Evolutionary conservation across 805 yeast species (phyloP), one percentile per base, ranked within the genome.

Genomic region (Kluyveromyces lactis): DNA sequence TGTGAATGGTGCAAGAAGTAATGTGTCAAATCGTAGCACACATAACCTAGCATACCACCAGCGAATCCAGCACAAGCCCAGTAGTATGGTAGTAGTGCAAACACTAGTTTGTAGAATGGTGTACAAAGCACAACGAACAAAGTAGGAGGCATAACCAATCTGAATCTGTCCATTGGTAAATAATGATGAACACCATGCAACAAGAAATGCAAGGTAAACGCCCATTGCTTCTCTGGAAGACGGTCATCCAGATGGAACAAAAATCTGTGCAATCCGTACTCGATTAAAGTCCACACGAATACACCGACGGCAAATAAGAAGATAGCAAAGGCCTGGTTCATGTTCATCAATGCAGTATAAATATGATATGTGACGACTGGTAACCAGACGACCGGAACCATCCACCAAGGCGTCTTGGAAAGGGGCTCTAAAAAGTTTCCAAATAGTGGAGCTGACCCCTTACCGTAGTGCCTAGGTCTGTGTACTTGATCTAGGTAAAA

Each of bases 161-260:
- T 78, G 60, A 77, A 69, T 44, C 75, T 76, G 67, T 92, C 99
- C 98, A 94, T 92, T 47, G 99, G 99, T 50, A 92, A 72, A 62
- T 85, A 92, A 63, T 92, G 99, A 62, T 92, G 99, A 38, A 89
- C 82, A 42, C 99, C 99, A 54, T 92, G 99, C 49, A 90, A 69
- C 42, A 87, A 62, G 70, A 92, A 92, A 63, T 92, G 99, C 31
- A 87, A 42, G 1, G 95, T 76, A 53, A 83, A 79, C 6, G 85
- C 83, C 16, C 74, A 35, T 36, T 77, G 80, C 62, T 83, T 74
- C 46, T 85, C 83, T 11, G 99, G 99, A 43, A 94, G 71, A 58
- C 80, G 75, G 38, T 77, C 69, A 60, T 92, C 99, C 55, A 92
- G 68, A 60, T 92, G 99, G 79, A 92, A 92, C 44, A 92, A 62